Conservation (phyloP, 345 rosid genomes). For the Gossypium sturtianum region DNA sequence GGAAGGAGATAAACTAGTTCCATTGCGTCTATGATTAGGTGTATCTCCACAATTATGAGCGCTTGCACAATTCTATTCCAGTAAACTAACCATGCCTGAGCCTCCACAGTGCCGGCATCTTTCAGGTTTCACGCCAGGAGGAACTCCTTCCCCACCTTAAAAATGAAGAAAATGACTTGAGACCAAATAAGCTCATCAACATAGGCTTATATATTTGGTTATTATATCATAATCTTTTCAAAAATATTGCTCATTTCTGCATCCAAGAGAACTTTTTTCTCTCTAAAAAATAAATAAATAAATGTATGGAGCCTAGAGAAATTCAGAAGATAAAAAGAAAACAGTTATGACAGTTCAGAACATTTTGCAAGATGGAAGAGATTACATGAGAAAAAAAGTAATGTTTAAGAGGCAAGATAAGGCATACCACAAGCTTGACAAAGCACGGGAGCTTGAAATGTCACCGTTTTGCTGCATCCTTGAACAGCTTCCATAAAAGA, state of each 20-base stretch:
- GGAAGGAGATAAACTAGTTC: not conserved
- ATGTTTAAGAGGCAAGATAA: not conserved
- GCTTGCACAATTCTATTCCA: not conserved
- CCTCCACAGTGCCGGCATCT: constrained; percentile 82
- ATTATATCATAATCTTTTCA: constrained; percentile 1
- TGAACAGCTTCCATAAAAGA: constrained; percentile 99
- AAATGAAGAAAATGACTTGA: constrained; percentile 10
- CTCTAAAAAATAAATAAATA: not conserved
- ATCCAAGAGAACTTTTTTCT: not conserved
- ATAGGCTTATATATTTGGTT: not conserved
- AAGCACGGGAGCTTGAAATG: constrained; percentile 75
- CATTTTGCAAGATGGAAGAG: not conserved
- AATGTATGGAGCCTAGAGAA: not conserved
- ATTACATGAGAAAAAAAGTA: not conserved
- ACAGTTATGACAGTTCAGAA: not conserved
- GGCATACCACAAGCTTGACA: constrained; percentile 89
- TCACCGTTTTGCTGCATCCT: constrained; percentile 78
- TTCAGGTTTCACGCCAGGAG: constrained; percentile 95
- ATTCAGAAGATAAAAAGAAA: not conserved
- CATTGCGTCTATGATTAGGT: not conserved
- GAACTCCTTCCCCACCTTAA: constrained; percentile 92
- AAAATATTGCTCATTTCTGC: not conserved
- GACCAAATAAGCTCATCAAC: not conserved
- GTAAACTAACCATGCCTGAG: constrained; percentile 70
- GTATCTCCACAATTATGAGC: not conserved